Evolutionary conservation across 441 rosid species (phyloP).

Genomic region (Mallotus japonicus): DNA sequence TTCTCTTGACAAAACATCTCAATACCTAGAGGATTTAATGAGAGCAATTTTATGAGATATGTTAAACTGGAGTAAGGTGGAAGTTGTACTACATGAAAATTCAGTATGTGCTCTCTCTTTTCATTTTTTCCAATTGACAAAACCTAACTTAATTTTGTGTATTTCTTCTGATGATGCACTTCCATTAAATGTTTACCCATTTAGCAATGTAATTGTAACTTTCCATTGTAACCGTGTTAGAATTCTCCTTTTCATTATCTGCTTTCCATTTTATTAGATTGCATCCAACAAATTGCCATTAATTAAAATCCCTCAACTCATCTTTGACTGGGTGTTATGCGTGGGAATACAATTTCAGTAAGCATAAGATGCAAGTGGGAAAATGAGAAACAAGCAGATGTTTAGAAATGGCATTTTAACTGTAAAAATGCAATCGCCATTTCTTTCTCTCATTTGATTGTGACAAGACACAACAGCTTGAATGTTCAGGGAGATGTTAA

Average conservation of each 20-base stretch:
- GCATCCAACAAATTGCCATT: neutral
- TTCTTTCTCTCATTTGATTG: constrained; percentile 52
- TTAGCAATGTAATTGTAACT: neutral
- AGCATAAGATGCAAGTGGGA: too few species aligned
- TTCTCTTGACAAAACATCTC: neutral
- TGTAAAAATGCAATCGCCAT: constrained; percentile 15
- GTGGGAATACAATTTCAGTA: too few species aligned
- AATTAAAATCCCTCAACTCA: neutral
- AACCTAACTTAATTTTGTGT: too few species aligned
- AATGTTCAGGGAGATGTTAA: constrained; percentile 49
- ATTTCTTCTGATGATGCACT: neutral
- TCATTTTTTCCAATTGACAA: neutral
- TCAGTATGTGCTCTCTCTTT: neutral
- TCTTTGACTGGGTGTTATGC: too few species aligned
- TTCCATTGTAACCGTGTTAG: neutral
- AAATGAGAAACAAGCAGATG: too few species aligned
- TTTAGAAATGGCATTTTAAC: too few species aligned
- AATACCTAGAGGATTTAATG: constrained; percentile 1
- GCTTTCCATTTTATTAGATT: neutral
- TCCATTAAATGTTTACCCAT: neutral
- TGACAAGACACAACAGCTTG: constrained; percentile 41
- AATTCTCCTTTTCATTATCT: too few species aligned
- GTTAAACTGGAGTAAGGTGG: neutral
- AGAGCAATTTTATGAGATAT: neutral
- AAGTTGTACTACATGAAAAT: constrained; percentile 14